Conservation (phyloP, 2,329 filamentous ascomycete genomes). For the Didymella sp. region DNA sequence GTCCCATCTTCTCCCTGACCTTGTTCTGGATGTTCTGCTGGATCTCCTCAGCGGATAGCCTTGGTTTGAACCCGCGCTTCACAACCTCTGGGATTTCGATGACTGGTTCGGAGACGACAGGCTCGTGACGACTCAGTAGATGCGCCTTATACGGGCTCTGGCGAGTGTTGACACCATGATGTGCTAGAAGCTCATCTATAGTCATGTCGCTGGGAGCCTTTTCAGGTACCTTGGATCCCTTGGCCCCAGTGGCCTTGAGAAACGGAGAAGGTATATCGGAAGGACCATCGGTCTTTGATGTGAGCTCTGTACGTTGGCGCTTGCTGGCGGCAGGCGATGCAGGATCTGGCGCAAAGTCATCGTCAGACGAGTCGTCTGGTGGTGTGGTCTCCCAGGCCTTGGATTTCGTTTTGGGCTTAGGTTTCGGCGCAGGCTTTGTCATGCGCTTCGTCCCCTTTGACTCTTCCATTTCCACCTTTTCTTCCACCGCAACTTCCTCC, state of each 20-base stretch:
- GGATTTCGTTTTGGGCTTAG: not conserved
- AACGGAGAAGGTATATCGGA: not conserved
- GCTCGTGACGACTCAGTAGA: conserved; percentile 20
- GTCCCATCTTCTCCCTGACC: conserved; percentile 7
- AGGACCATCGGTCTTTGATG: not conserved
- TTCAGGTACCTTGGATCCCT: not conserved
- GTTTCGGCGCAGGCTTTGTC: not conserved
- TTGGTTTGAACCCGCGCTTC: conserved; percentile 17
- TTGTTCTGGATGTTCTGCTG: conserved; percentile 13
- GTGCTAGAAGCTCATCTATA: conserved; percentile 7
- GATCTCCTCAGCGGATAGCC: conserved; percentile 11
- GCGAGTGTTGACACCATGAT: conserved; percentile 14
- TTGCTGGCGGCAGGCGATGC: conserved; percentile 13
- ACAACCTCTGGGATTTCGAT: conserved; percentile 18
- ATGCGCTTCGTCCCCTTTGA: not conserved
- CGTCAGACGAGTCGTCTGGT: conserved; percentile 9
- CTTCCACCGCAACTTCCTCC: not conserved
- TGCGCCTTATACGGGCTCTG: conserved; percentile 18
- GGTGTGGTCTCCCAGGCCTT: not conserved
- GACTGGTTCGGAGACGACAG: conserved; percentile 13
- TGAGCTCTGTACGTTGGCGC: conserved; percentile 4
- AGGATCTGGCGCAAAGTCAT: conserved; percentile 14
- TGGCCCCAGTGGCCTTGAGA: not conserved
- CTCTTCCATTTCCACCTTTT: not conserved
- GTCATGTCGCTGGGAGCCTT: conserved; percentile 6